Evolutionary conservation across 2,329 filamentous ascomycete species (phyloP), one percentile per base, ranked within the genome.

Genomic region (Fusarium coffeatum): DNA sequence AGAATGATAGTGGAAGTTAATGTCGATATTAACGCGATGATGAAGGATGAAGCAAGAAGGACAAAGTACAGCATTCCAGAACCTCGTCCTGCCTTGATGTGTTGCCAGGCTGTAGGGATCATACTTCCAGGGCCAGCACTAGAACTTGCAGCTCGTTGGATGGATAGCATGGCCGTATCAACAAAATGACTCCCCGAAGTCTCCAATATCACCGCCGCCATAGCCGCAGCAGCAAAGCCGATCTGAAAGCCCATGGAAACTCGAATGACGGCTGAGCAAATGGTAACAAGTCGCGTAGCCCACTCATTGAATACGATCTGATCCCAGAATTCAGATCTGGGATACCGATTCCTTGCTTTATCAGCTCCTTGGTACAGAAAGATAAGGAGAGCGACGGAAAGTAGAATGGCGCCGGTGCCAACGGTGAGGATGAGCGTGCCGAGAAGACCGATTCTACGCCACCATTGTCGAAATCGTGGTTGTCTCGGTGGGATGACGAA

Each of bases 1-100:
- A 69, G 66, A 3, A 69, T 59, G 6, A 69, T 69, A 1, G 66
- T 69, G 5, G 64, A 69, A 9, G 49, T 64, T 8, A 69, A 41
- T 6, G 51, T 67, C 2, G 55, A 69, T 8, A 46, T 6, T 8
- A 67, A 12, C 0, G 55, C 43, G 20, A 69, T 50, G 1, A 54
- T 8, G 20, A 67, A 34, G 2, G 59, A 10, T 2, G 15, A 18
- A 2, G 32, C 32, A 8, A 59, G 41, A 12, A 64, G 42, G 7
- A 69, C 3, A 13, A 27, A 34, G 32, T 57, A 48, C 1, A 69
- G 18, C 10, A 55, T 34, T 7, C 59, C 55, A 1, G 41, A 54
- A 1, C 40, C 6, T 6, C 40, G 13, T 3, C 64, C 55, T 4
- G 32, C 13, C 18, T 10, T 4, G 25, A 16, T 42, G 3, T 56